These are phyloP conservation scores for Linderina pennispora DNA, from an alignment of 192 early-diverging fungal genomes.

Conservation along the genomic window DNA sequence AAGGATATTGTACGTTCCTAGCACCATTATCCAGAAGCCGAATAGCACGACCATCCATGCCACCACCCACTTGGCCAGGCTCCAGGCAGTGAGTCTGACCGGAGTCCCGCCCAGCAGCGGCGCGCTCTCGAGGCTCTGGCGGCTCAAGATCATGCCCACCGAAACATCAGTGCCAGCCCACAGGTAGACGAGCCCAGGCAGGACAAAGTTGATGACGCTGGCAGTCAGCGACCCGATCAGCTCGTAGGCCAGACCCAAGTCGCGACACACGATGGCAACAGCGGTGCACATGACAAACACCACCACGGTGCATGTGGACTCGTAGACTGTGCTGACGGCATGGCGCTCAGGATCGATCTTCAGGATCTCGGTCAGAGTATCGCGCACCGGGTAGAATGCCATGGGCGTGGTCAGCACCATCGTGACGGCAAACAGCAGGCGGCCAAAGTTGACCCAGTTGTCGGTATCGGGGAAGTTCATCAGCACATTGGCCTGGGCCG, in stretches of 20 bases:
- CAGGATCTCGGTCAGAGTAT: slow-evolving; percentile 30
- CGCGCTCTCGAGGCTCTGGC: background rate
- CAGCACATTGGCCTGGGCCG: slow-evolving; percentile 53
- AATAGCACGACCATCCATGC: slow-evolving; percentile 24
- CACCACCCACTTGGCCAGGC: slow-evolving; percentile 13
- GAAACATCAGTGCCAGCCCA: slow-evolving; percentile 30
- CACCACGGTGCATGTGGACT: slow-evolving; percentile 15
- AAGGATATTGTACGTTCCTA: slow-evolving; percentile 28
- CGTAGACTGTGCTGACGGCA: slow-evolving; percentile 7
- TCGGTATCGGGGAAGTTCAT: slow-evolving; percentile 55
- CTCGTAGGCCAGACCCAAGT: slow-evolving; percentile 36
- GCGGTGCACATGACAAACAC: slow-evolving; percentile 14
- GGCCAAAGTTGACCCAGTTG: slow-evolving; percentile 51
- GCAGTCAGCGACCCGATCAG: slow-evolving; percentile 27
- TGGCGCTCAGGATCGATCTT: slow-evolving; percentile 19
- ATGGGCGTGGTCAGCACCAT: slow-evolving; percentile 51
- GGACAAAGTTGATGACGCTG: slow-evolving; percentile 31
- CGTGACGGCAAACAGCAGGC: slow-evolving; percentile 51
- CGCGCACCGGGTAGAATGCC: slow-evolving; percentile 38
- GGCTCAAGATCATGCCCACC: background rate
- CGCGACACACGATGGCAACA: slow-evolving; percentile 11
- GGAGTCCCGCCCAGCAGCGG: background rate
- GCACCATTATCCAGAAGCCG: slow-evolving; percentile 35
- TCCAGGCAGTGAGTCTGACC: too few relatives aligned
- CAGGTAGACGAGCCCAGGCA: slow-evolving; percentile 24